A percentile compares a stretch with the other conserved stretches of the same genome.
Conservation (phyloP, 108 stramenopile genomes). For the Cylindrotheca fusiformis region DNA sequence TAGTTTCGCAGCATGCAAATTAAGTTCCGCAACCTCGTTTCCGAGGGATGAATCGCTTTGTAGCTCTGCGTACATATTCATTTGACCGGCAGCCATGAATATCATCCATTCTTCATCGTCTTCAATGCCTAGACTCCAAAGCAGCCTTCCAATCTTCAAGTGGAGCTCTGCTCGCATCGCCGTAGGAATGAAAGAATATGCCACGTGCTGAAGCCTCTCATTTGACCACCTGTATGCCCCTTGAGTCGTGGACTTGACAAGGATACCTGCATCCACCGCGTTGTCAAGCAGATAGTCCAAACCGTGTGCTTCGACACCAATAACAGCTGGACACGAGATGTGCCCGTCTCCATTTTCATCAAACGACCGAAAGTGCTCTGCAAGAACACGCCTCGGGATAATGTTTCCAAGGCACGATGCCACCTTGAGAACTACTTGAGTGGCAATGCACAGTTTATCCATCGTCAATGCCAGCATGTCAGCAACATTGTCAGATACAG, state of each 20-base stretch:
- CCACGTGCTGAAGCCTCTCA: slow-evolving; percentile 34
- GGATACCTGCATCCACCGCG: slow-evolving; percentile 19
- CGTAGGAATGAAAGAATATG: slow-evolving; percentile 30
- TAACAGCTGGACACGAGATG: not conserved
- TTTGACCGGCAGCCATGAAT: slow-evolving; percentile 39
- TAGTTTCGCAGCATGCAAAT: slow-evolving; percentile 33
- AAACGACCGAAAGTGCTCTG: slow-evolving; percentile 11
- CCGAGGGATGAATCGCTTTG: slow-evolving; percentile 6
- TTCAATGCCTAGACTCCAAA: slow-evolving; percentile 21
- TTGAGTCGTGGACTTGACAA: slow-evolving; percentile 2
- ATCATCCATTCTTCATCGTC: slow-evolving; percentile 28
- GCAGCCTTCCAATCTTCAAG: slow-evolving; percentile 18
- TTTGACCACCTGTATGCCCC: slow-evolving; percentile 37
- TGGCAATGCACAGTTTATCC: slow-evolving; percentile 8
- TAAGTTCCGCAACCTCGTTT: slow-evolving; percentile 21
- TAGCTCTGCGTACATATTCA: slow-evolving; percentile 20
- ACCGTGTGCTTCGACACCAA: slow-evolving; percentile 9
- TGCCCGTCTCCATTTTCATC: not conserved
- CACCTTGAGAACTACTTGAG: slow-evolving; percentile 23
- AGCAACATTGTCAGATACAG: slow-evolving; percentile 48
- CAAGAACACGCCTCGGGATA: slow-evolving; percentile 14
- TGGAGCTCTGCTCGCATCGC: slow-evolving; percentile 11
- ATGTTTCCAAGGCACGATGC: slow-evolving; percentile 46
- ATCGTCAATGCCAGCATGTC: slow-evolving; percentile 44
- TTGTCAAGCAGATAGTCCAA: slow-evolving; percentile 14